Conservation (phyloP, 2,329 filamentous ascomycete species). For the Fusarium sp. region DNA sequence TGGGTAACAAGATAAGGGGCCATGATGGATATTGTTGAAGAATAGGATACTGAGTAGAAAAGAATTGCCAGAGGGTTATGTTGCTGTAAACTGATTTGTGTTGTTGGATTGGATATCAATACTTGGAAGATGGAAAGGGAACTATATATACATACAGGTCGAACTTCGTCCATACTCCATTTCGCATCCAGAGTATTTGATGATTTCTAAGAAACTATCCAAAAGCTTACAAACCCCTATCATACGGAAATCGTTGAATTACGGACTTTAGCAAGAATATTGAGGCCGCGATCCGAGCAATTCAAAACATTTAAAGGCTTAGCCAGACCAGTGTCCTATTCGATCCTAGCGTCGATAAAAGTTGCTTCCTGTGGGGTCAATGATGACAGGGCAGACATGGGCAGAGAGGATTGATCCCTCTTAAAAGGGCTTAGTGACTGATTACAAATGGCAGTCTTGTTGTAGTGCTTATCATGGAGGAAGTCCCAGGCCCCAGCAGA, state of each 20-base stretch:
- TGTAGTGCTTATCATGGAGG: neutral
- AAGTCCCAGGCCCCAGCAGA: neutral
- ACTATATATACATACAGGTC: neutral
- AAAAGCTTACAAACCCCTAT: neutral
- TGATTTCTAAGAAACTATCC: neutral
- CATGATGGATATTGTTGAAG: constrained; percentile 28
- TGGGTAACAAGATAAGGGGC: constrained; percentile 55
- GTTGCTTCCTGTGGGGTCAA: constrained; percentile 30
- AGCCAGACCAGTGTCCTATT: too few species aligned
- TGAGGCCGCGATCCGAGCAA: neutral
- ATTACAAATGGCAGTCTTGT: neutral
- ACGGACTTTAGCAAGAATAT: neutral
- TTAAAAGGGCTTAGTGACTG: constrained; percentile 2
- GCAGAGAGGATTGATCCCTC: neutral
- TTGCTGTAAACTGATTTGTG: neutral
- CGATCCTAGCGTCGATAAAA: constrained; percentile 24
- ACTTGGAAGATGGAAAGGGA: neutral
- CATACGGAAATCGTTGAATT: neutral
- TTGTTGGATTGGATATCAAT: neutral
- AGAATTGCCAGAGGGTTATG: too few species aligned
- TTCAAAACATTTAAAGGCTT: neutral
- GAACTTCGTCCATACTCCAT: too few species aligned
- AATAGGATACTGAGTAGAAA: neutral
- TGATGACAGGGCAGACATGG: neutral
- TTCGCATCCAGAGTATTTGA: accelerated